Base-by-base conservation (phyloP, 495 filamentous ascomycete species). In the Neurospora discreta region DNA sequence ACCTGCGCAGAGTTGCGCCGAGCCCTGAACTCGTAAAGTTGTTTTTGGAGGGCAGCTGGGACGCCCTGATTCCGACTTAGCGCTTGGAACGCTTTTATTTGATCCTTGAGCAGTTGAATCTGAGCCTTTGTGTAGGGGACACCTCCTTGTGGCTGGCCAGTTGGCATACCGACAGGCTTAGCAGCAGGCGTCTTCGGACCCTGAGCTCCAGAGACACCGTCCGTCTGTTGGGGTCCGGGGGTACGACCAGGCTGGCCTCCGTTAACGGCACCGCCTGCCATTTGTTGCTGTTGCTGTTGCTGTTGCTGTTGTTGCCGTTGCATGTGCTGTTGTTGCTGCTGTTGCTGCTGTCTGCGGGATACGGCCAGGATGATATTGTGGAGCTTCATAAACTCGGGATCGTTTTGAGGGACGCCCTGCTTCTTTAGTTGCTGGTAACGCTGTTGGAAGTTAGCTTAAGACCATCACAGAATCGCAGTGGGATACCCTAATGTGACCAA, bases 371-470 rank as follows among this genome's bases (percentile, higher is more conserved):
- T 86, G 39, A 94, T 84, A 30, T 89, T 84, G 68, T 90, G 88
- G 16, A 87, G 86, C 81, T 93, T 94, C 70, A 91, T 82, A 76
- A 90, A 92, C 78, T 97, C 93, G 42, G 93, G 93, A 77, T 97
- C 91, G 72, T 85, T 89, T 71, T 87, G 85, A 18, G 89, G 85
- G 20, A 94, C 89, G 42, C 92, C 92, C 72, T 89, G 84, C 38
- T 88, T 83, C 84, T 92, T 91, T 89, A 97, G 90, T 80, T 92
- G 89, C 74, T 91, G 88, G 77, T 87, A 95, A 82, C 91, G 93
- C 93, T 97, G 77, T 42, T 52, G 15, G 15, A 43, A 58, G 72
- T 78, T 82, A 73, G 84, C 80, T 75, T 75, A 70, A 65, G 60
- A 69, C 71, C 33, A 75, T 69, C 33, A 69, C 38, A 68, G 44